Evolutionary conservation across 2,329 filamentous ascomycete genomes (phyloP).

Genomic region (Botrytis paeoniae): DNA sequence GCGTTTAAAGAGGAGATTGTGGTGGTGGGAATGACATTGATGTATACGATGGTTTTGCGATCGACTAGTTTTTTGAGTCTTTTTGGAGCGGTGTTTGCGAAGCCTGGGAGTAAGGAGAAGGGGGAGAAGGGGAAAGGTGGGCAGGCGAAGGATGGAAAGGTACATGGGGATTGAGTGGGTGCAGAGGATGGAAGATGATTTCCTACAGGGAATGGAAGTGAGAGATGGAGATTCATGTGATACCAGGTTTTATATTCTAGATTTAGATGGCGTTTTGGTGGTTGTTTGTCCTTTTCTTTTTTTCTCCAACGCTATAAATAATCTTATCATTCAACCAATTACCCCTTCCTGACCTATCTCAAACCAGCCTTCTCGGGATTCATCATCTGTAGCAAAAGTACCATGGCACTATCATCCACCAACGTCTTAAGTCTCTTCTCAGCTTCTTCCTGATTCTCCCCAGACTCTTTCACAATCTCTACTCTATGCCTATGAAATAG

Average conservation of each 20-base stretch:
- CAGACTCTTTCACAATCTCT: background rate
- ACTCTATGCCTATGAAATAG: background rate
- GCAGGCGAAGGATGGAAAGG: background rate
- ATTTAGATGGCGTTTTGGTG: background rate
- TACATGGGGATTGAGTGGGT: background rate
- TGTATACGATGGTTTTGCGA: slow-evolving; percentile 25
- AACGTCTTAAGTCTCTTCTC: background rate
- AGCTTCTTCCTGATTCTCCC: background rate
- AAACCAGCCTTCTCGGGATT: background rate
- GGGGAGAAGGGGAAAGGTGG: no score
- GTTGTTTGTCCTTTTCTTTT: fast-evolving
- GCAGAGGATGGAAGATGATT: background rate
- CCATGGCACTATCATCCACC: background rate
- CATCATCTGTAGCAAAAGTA: slow-evolving; percentile 3
- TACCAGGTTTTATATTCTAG: background rate
- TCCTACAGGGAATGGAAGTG: fast-evolving
- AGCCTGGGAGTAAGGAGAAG: background rate
- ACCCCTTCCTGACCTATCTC: background rate
- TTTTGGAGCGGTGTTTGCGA: slow-evolving; percentile 3
- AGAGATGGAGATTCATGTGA: background rate
- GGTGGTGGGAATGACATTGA: slow-evolving; percentile 24
- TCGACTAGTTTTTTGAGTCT: background rate
- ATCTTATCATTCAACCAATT: background rate
- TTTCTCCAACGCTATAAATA: background rate
- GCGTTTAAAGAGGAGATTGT: slow-evolving; percentile 26